Percentiles rank a stretch among this genome's conserved stretches.
These are phyloP conservation scores for Acacia concinna DNA, from an alignment of 331 rosid genomes.

Conservation along the genomic window DNA sequence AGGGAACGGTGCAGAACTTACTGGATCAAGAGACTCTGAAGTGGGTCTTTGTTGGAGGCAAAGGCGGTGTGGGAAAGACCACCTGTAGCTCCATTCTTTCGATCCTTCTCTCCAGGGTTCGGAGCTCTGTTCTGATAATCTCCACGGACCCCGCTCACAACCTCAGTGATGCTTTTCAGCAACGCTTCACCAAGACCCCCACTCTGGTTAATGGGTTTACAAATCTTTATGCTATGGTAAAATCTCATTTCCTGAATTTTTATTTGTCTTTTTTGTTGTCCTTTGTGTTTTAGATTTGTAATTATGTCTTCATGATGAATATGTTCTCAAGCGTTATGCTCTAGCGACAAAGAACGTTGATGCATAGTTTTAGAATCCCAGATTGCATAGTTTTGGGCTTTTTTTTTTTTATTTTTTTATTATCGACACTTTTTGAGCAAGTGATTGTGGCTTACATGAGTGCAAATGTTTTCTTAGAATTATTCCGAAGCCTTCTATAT, in stretches of 20 bases:
- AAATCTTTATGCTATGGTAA: slow-evolving; percentile 92
- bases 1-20: slow-evolving; percentile 57
- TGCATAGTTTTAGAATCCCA: background rate
- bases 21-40: slow-evolving; percentile 62
- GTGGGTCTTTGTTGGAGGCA: slow-evolving; percentile 81
- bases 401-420: background rate
- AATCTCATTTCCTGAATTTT: background rate
- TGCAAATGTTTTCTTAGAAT: background rate
- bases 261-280: background rate
- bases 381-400: background rate
- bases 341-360: background rate
- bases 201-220: slow-evolving; percentile 63
- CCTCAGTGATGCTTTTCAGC: slow-evolving; percentile 79
- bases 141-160: slow-evolving; percentile 86
- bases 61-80: slow-evolving; percentile 79
- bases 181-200: slow-evolving; percentile 66
- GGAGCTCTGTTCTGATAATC: slow-evolving; percentile 66
- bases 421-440: background rate
- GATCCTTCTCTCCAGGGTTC: slow-evolving; percentile 57
- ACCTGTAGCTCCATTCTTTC: slow-evolving; percentile 73
- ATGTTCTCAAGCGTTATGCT: background rate
- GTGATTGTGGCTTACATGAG: background rate
- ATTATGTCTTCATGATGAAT: slow-evolving; percentile 5
- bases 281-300: background rate
- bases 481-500: background rate